Percentiles rank a stretch among this genome's conserved stretches.
Evolutionary conservation across 2,329 filamentous ascomycete species (phyloP).

Genomic region (Ceratocystis destructans): DNA sequence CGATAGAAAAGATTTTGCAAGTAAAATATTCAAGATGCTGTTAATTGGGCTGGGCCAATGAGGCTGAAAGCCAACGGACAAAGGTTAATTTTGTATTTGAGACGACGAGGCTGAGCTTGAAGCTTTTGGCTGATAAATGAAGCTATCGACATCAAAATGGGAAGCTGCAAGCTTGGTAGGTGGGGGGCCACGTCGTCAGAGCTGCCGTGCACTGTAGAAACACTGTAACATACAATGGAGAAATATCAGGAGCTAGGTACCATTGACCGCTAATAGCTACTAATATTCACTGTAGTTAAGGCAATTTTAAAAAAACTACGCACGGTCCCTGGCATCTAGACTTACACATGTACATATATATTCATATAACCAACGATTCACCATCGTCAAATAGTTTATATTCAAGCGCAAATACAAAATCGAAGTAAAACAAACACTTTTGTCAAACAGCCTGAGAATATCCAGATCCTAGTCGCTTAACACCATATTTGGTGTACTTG

Average conservation of each 20-base stretch:
- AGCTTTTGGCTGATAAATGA: background rate
- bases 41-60: background rate
- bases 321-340: background rate
- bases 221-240: background rate
- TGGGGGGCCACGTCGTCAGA: slow-evolving; percentile 3
- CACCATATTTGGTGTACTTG: slow-evolving; percentile 59
- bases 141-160: slow-evolving; percentile 9
- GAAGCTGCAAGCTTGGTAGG: background rate
- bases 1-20: background rate
- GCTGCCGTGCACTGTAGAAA: background rate
- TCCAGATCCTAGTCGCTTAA: slow-evolving; percentile 41
- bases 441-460: slow-evolving; percentile 29
- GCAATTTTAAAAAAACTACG: background rate
- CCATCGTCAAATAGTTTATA: slow-evolving; percentile 6
- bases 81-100: background rate
- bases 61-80: background rate
- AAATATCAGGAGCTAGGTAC: background rate
- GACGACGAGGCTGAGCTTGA: background rate
- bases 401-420: slow-evolving; percentile 8
- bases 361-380: background rate
- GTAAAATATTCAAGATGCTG: background rate
- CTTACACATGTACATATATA: background rate
- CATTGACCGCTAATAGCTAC: too few species aligned
- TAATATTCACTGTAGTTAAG: background rate
- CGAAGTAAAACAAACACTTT: slow-evolving; percentile 7